Evolutionary conservation across 495 filamentous ascomycete genomes (phyloP), one percentile per base, ranked within the genome.

Genomic region (Penicillium angulare): DNA sequence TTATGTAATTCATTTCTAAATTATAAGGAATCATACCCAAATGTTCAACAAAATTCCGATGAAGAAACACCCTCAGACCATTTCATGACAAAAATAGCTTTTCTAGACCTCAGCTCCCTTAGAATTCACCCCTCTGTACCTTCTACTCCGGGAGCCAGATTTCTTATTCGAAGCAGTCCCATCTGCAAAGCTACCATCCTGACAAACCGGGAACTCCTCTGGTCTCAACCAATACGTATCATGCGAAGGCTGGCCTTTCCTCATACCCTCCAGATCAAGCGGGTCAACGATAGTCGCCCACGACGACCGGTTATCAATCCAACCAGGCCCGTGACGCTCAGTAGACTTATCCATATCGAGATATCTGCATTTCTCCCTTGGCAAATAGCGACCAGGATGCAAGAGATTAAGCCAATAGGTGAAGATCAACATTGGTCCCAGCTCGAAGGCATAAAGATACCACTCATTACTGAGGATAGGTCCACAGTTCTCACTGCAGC

Each of bases 271-370:
- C 10, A 73, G 13, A 38, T 73, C 68, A 26, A 73, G 48, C 5
- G 66, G 69, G 47, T 73, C 69, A 10, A 64, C 26, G 35, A 70
- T 63, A 0, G 68, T 73, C 51, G 63, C 57, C 53, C 63, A 61
- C 5, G 2, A 33, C 36, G 58, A 54, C 10, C 68, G 57, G 16
- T 49, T 56, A 49, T 72, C 70, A 13, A 56, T 51, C 69, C 70
- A 73, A 9, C 70, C 70, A 26, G 68, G 70, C n/a, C 70, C 70
- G n/a, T 61, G 41, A 3, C 68, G 62, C 53, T 73, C 70, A 2
- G 59, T 72, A 2, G 39, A 52, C 21, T 60, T 61, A 44, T 73
- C 68, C 5, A 47, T 38, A 45, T 60, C 68, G 0, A 73, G 55
- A 47, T 72, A 73, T 4, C 60, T 53, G 1, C 15, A 44, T 39